Evolutionary conservation across 1,139 yeast species (phyloP), one percentile per base, ranked within the genome.

Genomic region (Kazachstania sp.): DNA sequence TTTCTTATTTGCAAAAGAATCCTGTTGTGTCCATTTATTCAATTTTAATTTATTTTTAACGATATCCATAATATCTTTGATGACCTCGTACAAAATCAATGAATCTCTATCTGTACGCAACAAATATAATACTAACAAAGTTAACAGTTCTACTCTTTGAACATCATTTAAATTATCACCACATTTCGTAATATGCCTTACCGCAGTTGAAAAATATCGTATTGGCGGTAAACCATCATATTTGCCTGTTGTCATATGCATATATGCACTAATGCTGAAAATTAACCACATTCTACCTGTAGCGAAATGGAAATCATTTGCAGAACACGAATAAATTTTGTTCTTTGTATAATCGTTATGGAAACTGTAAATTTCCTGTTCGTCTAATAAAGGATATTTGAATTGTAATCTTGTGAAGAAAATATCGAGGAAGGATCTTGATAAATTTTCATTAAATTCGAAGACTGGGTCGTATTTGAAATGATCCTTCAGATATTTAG

Each of bases 81-180:
- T 71, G 47, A 78, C 73, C 31, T 72, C 72, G 54, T 74, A 76
- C 26, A 77, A 67, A 23, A 73, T 72, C 26, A 72, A 70, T 9
- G 81, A 71, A 56, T 79, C 83, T 44, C 73, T 68, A 55, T 79
- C 83, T 2, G 82, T 76, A 55, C 83, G 65, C 48, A 78, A 71
- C 43, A 78, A 65, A 51, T 77, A 77, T 29, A 76, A 65, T 5
- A 78, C 74, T 19, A 78, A 65, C 44, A 78, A 54, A 2, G 78
- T 64, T 32, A 75, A 60, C 4, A 78, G 66, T 56, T 77, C 80
- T 32, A 78, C 67, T 53, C 72, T 73, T 56, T 74, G 71, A 39
- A 73, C 61, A 20, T 67, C 65, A 26, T 69, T 60, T 40, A 72
- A 59, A 37, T 69, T 63, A 19, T 65, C 54, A 8, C 63, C 61